These are phyloP conservation scores for Tagetes patula DNA, from an alignment of 129 eudicot genomes.

Conservation along the genomic window DNA sequence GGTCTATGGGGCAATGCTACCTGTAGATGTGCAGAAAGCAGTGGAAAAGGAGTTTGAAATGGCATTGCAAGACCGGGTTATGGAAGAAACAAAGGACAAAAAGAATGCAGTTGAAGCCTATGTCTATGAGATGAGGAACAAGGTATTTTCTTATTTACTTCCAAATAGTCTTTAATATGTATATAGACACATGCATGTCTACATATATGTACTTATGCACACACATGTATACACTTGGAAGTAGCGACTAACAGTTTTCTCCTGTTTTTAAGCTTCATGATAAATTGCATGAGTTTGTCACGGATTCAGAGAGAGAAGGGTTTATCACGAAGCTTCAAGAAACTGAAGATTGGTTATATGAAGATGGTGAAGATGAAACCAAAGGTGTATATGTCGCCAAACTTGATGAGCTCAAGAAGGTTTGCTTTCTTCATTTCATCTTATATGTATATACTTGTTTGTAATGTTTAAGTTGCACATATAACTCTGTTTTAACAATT, in stretches of 20 bases:
- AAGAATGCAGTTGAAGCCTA: conserved; percentile 92
- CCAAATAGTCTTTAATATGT: neutral
- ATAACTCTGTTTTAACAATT: neutral
- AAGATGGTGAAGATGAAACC: conserved; percentile 97
- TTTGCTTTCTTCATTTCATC: neutral
- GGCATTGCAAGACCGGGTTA: conserved; percentile 95
- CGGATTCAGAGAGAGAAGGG: conserved; percentile 68
- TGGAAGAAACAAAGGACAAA: conserved; percentile 95
- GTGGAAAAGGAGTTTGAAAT: conserved; percentile 87
- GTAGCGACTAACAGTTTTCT: neutral
- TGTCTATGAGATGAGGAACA: conserved; percentile 96
- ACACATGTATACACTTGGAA: neutral
- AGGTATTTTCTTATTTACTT: conserved; percentile 41
- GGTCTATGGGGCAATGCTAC: conserved; percentile 61
- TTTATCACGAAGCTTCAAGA: conserved; percentile 69
- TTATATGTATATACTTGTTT: neutral
- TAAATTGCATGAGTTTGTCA: conserved; percentile 66
- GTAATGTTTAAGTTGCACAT: neutral
- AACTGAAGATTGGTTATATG: conserved; percentile 96
- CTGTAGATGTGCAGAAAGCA: conserved; percentile 85
- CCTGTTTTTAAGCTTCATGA: conserved; percentile 56
- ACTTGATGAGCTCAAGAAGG: conserved; percentile 96
- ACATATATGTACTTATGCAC: neutral
- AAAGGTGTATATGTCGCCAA: conserved; percentile 85
- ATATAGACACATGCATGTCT: too few species aligned